phyloP scores from a whole-genome alignment of 345 rosid genomes.

The Citrus sp. region DNA sequence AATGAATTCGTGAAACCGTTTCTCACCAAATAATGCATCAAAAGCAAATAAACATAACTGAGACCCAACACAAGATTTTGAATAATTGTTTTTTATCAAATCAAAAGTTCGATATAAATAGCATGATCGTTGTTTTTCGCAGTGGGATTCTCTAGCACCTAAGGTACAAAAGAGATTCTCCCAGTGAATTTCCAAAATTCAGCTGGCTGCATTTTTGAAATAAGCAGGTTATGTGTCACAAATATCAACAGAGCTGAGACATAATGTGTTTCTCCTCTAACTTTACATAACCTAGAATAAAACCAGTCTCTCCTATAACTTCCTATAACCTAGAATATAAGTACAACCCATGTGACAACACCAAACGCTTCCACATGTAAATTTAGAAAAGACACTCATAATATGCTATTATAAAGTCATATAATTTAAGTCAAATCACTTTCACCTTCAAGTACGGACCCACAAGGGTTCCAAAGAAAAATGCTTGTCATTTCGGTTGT shows the following conservation, averaged over 20 bases:
- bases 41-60: not conserved
- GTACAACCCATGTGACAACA: not conserved
- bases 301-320: too few relatives aligned
- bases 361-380: not conserved
- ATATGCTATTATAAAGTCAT: not conserved
- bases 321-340: not conserved
- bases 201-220: not conserved
- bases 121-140: not conserved
- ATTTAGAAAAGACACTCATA: not conserved
- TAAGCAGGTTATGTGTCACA: not conserved
- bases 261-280: too few relatives aligned
- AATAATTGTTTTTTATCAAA: not conserved
- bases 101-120: not conserved
- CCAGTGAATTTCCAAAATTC: not conserved
- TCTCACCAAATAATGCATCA: not conserved
- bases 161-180: not conserved
- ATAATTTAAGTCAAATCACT: not conserved
- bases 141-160: not conserved
- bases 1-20: not conserved
- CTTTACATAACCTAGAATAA: too few relatives aligned
- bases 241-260: not conserved
- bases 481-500: slow-evolving; percentile 53
- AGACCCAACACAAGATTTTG: not conserved
- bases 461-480: slow-evolving; percentile 72
- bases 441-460: slow-evolving; percentile 53